Base-by-base conservation (phyloP, 495 filamentous ascomycete species). In the Tuber calosporum region DNA sequence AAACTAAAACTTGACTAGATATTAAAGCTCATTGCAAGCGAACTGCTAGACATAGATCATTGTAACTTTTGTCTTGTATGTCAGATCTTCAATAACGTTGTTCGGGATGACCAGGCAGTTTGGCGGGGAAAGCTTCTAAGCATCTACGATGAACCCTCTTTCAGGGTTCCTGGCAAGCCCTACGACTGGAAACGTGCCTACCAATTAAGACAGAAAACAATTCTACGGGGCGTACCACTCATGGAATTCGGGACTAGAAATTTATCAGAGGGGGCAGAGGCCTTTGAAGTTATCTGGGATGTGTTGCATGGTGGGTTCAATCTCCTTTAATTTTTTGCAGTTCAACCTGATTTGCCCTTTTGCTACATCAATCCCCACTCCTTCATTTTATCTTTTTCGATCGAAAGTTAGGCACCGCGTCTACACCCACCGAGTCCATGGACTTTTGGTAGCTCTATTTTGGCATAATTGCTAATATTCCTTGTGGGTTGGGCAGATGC, bases 141-240 rank as follows among this genome's bases (percentile, higher is more conserved):
- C 8, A 13, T 66, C 22, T 78, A 77, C 30, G 74, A 78, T 17
- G 70, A 70, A 34, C 76, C 74, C 8, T 58, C 48, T 58, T 38
- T 36, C 13, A 68, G 68, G 53, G 30, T 38, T n/a, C 67, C 62
- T 19, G 76, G 53, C 20, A 45, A 42, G 5, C 38, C 22, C 38
- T 77, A 78, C 41, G 68, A 77, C 53, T 73, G 70, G 76, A 70
- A 43, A 66, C 36, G 17, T 11, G 73, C 67, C 34, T 78, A 78
- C 62, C 74, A 77, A 77, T 19, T 37, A 66, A 68, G 76, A 30
- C 71, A 76, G 41, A 67, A 40, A 40, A 58, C 73, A 2, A 40
- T 58, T 26, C 58, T 53, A n/a, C 36, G n/a, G 13, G 68, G 69
- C 9, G 38, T 53, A 15, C 38, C 30, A 34, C 2, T 39, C 43